Evolutionary conservation across 2,329 filamentous ascomycete genomes (phyloP).

Genomic region (Aspergillus alliaceus): DNA sequence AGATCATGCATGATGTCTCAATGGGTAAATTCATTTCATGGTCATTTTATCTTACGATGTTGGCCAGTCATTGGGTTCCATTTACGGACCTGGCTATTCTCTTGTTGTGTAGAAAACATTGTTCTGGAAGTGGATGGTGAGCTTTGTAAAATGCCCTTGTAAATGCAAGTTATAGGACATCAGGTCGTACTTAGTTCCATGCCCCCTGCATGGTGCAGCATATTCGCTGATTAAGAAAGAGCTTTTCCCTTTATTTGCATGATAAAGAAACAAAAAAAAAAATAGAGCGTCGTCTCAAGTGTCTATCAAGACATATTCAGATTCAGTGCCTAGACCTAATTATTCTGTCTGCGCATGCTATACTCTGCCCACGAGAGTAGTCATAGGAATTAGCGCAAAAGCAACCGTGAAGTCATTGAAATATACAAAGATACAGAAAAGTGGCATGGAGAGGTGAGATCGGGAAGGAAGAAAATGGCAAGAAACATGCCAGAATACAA

Average conservation of each 20-base stretch:
- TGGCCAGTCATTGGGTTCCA: not conserved
- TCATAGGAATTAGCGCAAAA: slow-evolving; percentile 14
- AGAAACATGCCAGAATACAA: slow-evolving; percentile 13
- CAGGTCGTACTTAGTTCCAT: too few relatives aligned
- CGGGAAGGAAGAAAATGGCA: slow-evolving; percentile 11
- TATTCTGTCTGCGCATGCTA: not conserved
- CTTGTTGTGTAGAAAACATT: not conserved
- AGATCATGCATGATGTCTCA: slow-evolving; percentile 25
- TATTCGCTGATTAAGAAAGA: too few relatives aligned
- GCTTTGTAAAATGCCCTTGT: not conserved
- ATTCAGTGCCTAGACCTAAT: not conserved
- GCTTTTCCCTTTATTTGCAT: too few relatives aligned
- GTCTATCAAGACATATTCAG: not conserved
- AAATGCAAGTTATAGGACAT: too few relatives aligned
- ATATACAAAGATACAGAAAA: slow-evolving; percentile 28
- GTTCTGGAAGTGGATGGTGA: not conserved
- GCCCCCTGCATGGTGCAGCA: too few relatives aligned
- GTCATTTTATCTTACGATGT: not conserved
- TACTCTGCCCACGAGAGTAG: not conserved
- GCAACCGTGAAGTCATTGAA: slow-evolving; percentile 30
- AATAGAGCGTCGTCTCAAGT: too few relatives aligned
- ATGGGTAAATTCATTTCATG: slow-evolving; percentile 16
- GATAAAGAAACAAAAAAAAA: too few relatives aligned
- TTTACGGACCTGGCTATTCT: not conserved
- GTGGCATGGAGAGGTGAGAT: slow-evolving; percentile 10